Conservation (phyloP, 768 basidiomycete species). For the Tulasnella sp. region DNA sequence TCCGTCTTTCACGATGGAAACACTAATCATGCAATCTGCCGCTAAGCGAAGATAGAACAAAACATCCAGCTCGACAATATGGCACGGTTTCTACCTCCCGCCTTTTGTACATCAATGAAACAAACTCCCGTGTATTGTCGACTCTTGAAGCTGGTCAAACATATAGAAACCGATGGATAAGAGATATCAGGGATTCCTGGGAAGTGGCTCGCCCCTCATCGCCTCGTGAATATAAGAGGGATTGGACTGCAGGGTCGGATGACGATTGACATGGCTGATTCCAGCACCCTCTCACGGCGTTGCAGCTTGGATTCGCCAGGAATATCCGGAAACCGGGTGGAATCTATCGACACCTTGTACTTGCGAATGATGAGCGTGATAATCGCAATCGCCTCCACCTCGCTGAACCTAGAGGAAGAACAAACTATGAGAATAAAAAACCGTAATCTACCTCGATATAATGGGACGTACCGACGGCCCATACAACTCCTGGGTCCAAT, state of each 20-base stretch:
- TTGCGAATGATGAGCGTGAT: neutral
- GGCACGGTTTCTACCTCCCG: no score
- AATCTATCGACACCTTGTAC: neutral
- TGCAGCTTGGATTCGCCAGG: neutral
- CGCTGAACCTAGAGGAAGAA: neutral
- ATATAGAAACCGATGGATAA: no score
- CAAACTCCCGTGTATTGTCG: no score
- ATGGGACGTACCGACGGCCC: neutral
- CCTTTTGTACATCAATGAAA: no score
- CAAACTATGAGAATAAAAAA: neutral
- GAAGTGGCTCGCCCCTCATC: no score
- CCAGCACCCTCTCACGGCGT: constrained; percentile 4
- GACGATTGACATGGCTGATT: neutral
- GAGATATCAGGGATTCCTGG: no score
- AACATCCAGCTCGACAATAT: no score
- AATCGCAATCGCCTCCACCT: constrained; percentile 5
- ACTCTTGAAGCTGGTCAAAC: no score
- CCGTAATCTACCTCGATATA: neutral
- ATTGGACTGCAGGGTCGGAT: neutral
- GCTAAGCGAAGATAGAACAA: no score
- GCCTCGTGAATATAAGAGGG: constrained; percentile 4
- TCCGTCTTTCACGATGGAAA: no score
- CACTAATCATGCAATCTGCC: no score
- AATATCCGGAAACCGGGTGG: neutral
- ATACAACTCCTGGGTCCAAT: constrained; percentile 5